Percentiles rank a stretch among this genome's conserved stretches.
phyloP scores from a whole-genome alignment of 2,329 filamentous ascomycete species.

The Penicillium sclerotigenum region DNA sequence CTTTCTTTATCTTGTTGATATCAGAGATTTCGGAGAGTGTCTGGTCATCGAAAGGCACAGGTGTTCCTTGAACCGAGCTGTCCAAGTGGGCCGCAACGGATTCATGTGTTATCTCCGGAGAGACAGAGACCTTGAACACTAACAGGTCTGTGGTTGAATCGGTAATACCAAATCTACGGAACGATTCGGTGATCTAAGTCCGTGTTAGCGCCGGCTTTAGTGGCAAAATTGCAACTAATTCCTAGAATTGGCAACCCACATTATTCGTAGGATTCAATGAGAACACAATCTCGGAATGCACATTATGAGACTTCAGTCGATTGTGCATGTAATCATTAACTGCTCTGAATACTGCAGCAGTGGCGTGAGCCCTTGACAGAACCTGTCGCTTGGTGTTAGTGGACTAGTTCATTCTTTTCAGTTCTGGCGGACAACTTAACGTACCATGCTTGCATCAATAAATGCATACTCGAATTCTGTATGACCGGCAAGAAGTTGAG shows the following conservation, averaged over 20 bases:
- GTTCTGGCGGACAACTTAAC: slow-evolving; percentile 18
- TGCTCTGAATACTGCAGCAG: slow-evolving; percentile 75
- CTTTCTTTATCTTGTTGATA: slow-evolving; percentile 69
- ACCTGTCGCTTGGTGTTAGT: slow-evolving; percentile 50
- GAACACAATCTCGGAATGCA: slow-evolving; percentile 85
- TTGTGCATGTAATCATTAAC: slow-evolving; percentile 61
- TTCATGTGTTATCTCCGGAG: slow-evolving; percentile 46
- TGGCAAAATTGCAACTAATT: slow-evolving; percentile 8
- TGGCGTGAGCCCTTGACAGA: slow-evolving; percentile 67
- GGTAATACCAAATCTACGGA: slow-evolving; percentile 79
- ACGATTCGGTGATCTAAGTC: slow-evolving; percentile 79
- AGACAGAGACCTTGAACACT: slow-evolving; percentile 71
- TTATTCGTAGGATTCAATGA: slow-evolving; percentile 79
- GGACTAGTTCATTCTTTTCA: slow-evolving; percentile 5
- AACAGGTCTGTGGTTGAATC: slow-evolving; percentile 70
- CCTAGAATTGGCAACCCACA: slow-evolving; percentile 43
- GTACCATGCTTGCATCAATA: slow-evolving; percentile 76
- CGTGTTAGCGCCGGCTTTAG: slow-evolving; percentile 17
- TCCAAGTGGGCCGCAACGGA: slow-evolving; percentile 59
- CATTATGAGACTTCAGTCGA: slow-evolving; percentile 72
- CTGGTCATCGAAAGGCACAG: slow-evolving; percentile 60
- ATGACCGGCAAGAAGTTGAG: slow-evolving; percentile 83
- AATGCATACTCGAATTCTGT: slow-evolving; percentile 88
- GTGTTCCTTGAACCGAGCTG: slow-evolving; percentile 59
- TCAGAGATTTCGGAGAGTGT: slow-evolving; percentile 61